Evolutionary conservation across 2,329 filamentous ascomycete genomes (phyloP).

Genomic region (Epichloe hybrida): DNA sequence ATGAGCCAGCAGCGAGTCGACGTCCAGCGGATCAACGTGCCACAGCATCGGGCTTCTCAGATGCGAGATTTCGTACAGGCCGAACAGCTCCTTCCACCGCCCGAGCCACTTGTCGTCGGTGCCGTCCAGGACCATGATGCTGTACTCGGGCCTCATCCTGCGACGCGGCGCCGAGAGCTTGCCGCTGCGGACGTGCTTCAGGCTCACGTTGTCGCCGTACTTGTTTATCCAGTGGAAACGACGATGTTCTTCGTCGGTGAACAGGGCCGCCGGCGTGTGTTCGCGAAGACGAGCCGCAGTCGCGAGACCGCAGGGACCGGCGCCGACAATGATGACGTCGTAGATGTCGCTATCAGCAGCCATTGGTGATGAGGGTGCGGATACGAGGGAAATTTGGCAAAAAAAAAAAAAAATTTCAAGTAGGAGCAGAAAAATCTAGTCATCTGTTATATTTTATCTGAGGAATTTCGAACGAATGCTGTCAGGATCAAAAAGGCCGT

Average conservation of each 20-base stretch:
- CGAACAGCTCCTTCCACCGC: slow-evolving; percentile 58
- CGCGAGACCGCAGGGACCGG: slow-evolving; percentile 62
- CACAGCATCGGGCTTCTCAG: slow-evolving; percentile 73
- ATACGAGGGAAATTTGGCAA: not conserved
- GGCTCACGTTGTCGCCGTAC: slow-evolving; percentile 44
- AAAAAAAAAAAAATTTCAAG: too few species aligned
- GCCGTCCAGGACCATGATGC: slow-evolving; percentile 54
- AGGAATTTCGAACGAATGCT: too few species aligned
- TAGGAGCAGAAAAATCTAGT: too few species aligned
- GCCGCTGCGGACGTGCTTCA: slow-evolving; percentile 32
- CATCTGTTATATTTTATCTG: too few species aligned
- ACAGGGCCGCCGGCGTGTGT: slow-evolving; percentile 61
- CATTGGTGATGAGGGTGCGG: not conserved
- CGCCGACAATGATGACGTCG: slow-evolving; percentile 62
- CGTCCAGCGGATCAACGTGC: slow-evolving; percentile 62
- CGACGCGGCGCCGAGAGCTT: slow-evolving; percentile 12
- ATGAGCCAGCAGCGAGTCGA: slow-evolving; percentile 59
- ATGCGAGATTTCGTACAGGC: slow-evolving; percentile 54
- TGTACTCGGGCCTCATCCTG: slow-evolving; percentile 14
- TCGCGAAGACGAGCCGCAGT: slow-evolving; percentile 60
- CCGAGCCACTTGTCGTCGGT: slow-evolving; percentile 52
- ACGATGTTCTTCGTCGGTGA: slow-evolving; percentile 71
- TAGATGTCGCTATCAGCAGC: slow-evolving; percentile 24
- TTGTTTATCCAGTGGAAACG: slow-evolving; percentile 68
- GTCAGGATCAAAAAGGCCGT: too few species aligned